Evolutionary conservation across 192 early-diverging fungal species (phyloP), one percentile per base, ranked within the genome.

Genomic region (Gaertneriomyces semiglobifer): DNA sequence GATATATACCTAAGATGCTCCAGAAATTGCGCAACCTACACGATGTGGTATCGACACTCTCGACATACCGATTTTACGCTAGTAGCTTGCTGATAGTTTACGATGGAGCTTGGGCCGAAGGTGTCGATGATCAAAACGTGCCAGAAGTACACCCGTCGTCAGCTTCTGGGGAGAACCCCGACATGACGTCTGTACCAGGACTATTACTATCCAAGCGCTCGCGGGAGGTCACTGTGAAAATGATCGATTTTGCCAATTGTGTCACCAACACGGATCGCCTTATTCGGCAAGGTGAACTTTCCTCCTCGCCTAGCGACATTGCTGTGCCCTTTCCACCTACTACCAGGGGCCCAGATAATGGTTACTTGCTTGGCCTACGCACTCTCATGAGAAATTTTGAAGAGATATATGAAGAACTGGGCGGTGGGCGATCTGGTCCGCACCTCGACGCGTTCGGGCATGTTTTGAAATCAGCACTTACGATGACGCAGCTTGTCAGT

Each of bases 201-300:
- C 25, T 33, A 33, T 11, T n/a, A 14, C 10, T 40, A 44, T 61
- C 59, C 42, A n/a, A 40, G 38, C n/a, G 11, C 5, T n/a, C 11
- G 12, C 62, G 63, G 12, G 80, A 83, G 25, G 89, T 91, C 7
- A 88, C 95, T 64, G 72, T 99, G 40, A 87, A 89, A 51, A 93
- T 99, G 75, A 99, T 99, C 66, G 96, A 99, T 70, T 99, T 99
- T 78, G 93, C 93, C 8, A 89, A 98, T 63, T 94, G 92, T 66
- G 85, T 92, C n/a, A 52, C 74, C 40, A 79, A 82, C 52, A 83
- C 80, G 25, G 82, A 88, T 44, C 75, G 75, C 14, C 58, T 82
- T 38, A 71, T 71, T 12, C 71, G 74, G 11, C 59, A 63, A 33
- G 79, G 83, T 38, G 81, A 77, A 25, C 56, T 74, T 16, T 66